Evolutionary conservation across 148 eudicot genomes (phyloP).

Genomic region (Amaranthus hypochondriacus): DNA sequence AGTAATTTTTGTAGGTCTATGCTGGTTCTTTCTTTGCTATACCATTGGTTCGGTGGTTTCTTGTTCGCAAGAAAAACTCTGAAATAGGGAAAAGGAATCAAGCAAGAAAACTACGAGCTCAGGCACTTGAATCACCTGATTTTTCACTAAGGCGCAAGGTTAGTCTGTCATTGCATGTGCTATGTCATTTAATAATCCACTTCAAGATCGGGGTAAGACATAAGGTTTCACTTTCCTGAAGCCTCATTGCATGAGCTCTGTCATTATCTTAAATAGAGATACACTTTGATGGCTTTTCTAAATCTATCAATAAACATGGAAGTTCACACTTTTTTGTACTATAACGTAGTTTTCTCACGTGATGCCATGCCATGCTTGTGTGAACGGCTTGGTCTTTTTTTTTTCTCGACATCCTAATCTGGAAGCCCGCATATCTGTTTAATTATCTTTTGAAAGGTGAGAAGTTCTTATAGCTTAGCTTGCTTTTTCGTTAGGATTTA

Average conservation of each 20-base stretch:
- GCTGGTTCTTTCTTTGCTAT: constrained; percentile 96
- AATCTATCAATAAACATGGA: background rate
- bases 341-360: background rate
- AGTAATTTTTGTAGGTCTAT: constrained; percentile 59
- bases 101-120: constrained; percentile 59
- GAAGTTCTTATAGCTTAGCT: background rate
- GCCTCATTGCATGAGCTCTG: too few species aligned
- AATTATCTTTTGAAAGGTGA: too few species aligned
- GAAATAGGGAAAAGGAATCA: constrained; percentile 67
- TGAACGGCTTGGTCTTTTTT: background rate
- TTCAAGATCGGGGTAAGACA: background rate
- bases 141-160: constrained; percentile 85
- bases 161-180: constrained; percentile 5
- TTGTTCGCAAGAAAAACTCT: constrained; percentile 50
- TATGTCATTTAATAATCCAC: background rate
- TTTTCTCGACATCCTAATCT: background rate
- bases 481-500: background rate
- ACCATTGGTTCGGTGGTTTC: constrained; percentile 82
- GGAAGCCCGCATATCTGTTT: background rate
- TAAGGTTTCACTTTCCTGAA: too few species aligned
- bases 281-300: background rate
- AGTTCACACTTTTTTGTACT: background rate
- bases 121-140: constrained; percentile 72
- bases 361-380: background rate
- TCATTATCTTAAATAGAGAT: too few species aligned